Conservation (phyloP, 176 grass and related monocot genomes). For the Ensete glaucum region DNA sequence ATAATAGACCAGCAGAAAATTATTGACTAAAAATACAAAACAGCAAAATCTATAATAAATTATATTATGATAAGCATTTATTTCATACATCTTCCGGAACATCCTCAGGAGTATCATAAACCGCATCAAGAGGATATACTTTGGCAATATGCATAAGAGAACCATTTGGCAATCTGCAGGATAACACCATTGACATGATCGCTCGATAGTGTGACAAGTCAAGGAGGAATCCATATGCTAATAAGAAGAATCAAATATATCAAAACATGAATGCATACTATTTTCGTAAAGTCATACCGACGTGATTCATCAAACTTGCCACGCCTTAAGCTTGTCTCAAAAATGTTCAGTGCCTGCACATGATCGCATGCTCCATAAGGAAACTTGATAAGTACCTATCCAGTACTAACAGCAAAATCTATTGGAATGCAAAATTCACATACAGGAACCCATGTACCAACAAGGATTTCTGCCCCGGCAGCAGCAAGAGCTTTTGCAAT, state of each 20-base stretch:
- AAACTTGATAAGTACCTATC: conserved; percentile 10
- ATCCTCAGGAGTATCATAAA: conserved; percentile 80
- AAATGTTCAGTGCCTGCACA: conserved; percentile 49
- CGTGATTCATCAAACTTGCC: conserved; percentile 55
- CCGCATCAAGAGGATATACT: conserved; percentile 87
- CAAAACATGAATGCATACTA: background rate
- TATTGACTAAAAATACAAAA: background rate
- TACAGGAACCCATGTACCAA: conserved; percentile 99
- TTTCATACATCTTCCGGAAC: conserved; percentile 82
- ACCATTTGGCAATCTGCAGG: conserved; percentile 69
- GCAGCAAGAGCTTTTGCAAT: conserved; percentile 94
- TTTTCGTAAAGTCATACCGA: conserved; percentile 24
- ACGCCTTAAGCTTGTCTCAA: conserved; percentile 48
- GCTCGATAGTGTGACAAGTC: background rate
- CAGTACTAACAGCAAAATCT: background rate
- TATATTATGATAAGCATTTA: conserved; percentile 11
- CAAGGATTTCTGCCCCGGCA: conserved; percentile 90
- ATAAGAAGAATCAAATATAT: background rate
- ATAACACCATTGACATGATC: conserved; percentile 5
- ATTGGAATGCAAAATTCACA: conserved; percentile 16
- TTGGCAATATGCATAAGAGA: conserved; percentile 94
- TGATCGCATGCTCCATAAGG: background rate
- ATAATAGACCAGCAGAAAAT: background rate
- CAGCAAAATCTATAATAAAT: background rate
- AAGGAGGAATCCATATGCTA: background rate